Base-by-base conservation (phyloP, 2,329 filamentous ascomycete genomes). In the Stenocarpella maydis region DNA sequence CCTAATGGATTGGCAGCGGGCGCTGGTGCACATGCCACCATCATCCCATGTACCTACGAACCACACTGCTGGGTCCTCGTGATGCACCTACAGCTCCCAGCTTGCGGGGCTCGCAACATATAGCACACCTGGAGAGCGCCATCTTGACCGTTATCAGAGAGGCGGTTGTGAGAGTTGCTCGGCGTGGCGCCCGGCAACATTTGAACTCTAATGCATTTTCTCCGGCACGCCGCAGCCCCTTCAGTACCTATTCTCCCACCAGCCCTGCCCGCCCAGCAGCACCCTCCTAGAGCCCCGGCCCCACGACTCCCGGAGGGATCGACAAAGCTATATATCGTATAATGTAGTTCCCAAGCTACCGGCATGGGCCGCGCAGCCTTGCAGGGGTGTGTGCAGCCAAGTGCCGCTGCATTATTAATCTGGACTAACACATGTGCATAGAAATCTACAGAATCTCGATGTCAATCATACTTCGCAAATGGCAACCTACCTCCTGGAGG, bases 311-410 rank as follows among this genome's bases (percentile, higher is more conserved):
- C 55, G 28, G n/a, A 2, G 1, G 7, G 43, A 63, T 49, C 19
- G 28, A 63, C 43, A n/a, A 43, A 37, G 43, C 19, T 63, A n/a
- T 28, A 63, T n/a, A n/a, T n/a, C n/a, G n/a, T n/a, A n/a, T n/a
- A n/a, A n/a, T n/a, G n/a, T 34, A 9, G 28, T 45, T 45, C 24
- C 39, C 19, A 12, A 47, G 12, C 26, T 34, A 17, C 26, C 55
- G 55, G 26, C 41, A 24, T 49, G 28, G 19, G 12, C 26, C 58
- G 43, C 43, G n/a, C 8, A 8, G n/a, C n/a, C 8, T 8, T 37
- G 2, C 39, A 34, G 43, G 28, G 43, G 37, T 63, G n/a, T 28
- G 17, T 24, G 15, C 7, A 14, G 24, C 24, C 2, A n/a, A n/a
- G n/a, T n/a, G n/a, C n/a, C n/a, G n/a, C n/a, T n/a, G n/a, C n/a